A percentile compares a stretch with the other conserved stretches of the same genome.
phyloP scores from a whole-genome alignment of 495 filamentous ascomycete species.

The Choiromyces venosus region DNA sequence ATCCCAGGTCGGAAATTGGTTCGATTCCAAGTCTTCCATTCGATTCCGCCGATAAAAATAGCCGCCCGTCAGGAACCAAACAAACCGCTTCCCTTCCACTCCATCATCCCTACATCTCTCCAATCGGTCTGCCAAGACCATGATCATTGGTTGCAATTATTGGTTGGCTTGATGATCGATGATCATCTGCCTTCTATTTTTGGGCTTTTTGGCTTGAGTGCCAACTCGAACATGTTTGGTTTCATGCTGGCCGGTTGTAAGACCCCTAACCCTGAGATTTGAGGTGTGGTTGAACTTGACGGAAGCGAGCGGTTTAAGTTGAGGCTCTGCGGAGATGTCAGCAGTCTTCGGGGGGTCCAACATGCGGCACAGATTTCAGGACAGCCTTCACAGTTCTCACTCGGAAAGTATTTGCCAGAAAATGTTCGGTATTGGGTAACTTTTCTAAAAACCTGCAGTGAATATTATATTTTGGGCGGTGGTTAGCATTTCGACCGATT shows the following conservation, averaged over 20 bases:
- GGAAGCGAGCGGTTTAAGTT: not conserved
- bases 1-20: not conserved
- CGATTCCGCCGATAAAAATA: conserved; percentile 35
- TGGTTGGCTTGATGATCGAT: not conserved
- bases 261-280: not conserved
- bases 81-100: not conserved
- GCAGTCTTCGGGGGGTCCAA: not conserved
- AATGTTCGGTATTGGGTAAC: not conserved
- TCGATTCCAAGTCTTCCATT: conserved; percentile 10
- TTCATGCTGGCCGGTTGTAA: not conserved
- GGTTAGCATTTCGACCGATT: not conserved
- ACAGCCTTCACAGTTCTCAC: not conserved
- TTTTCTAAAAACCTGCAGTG: not conserved
- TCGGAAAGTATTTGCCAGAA: not conserved
- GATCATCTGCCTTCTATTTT: not conserved
- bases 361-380: not conserved
- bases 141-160: not conserved
- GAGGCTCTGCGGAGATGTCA: conserved; percentile 1
- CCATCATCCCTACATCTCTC: not conserved
- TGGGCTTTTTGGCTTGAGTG: not conserved
- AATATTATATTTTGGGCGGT: not conserved
- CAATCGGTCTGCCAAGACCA: not conserved
- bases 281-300: not conserved
- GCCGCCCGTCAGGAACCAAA: conserved; percentile 36
- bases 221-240: not conserved